A percentile compares a stretch with the other conserved stretches of the same genome.
Evolutionary conservation across 352 stramenopile genomes (phyloP).

Genomic region (Pythium plurisporium): DNA sequence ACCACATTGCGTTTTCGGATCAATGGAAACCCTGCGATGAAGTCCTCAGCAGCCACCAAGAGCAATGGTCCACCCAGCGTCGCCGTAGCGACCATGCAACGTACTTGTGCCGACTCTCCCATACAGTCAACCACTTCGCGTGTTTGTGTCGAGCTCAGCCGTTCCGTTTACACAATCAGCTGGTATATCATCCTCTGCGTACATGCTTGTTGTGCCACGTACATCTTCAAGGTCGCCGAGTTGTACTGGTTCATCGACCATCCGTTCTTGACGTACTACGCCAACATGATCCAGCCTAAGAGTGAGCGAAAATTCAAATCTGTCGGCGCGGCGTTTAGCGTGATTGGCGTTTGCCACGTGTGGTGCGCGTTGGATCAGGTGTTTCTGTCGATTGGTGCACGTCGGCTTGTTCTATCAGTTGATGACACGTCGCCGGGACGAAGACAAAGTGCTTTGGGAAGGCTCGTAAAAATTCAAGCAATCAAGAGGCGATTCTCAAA

Average conservation of each 20-base stretch:
- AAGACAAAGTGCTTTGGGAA: too few species aligned
- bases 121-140: too few species aligned
- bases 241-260: conserved; percentile 23
- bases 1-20: too few species aligned
- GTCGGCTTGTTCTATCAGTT: background rate
- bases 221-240: conserved; percentile 3
- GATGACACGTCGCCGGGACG: too few species aligned
- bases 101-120: too few species aligned
- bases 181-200: background rate
- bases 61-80: too few species aligned
- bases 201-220: conserved; percentile 9
- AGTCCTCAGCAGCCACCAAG: too few species aligned
- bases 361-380: background rate
- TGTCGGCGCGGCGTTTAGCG: conserved; percentile 1
- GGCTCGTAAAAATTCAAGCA: background rate
- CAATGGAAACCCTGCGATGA: too few species aligned
- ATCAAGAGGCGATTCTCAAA: background rate
- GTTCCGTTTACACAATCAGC: background rate
- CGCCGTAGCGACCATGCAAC: too few species aligned
- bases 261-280: conserved; percentile 23
- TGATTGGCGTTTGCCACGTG: conserved; percentile 1
- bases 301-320: conserved; percentile 14
- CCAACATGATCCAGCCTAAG: conserved; percentile 17
- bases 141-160: background rate
- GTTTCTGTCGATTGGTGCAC: background rate